These are phyloP conservation scores for Triticum dicoccoides DNA, from an alignment of 176 grass and related monocot species.

Conservation along the genomic window DNA sequence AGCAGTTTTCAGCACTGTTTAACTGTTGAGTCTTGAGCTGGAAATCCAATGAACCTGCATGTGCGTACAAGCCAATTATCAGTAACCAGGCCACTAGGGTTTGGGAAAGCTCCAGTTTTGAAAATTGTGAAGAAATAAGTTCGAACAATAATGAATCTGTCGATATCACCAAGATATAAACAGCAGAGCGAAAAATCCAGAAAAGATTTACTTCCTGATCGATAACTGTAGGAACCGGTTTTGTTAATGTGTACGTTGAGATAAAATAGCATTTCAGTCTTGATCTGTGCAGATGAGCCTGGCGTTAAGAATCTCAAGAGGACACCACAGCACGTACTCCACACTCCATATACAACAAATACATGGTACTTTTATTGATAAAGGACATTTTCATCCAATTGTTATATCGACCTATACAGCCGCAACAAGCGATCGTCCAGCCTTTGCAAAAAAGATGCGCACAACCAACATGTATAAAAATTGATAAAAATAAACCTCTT, in stretches of 20 bases:
- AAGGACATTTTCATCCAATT: too few relatives aligned
- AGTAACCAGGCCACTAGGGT: background rate
- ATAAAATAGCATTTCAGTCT: conserved; percentile 22
- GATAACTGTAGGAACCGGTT: background rate
- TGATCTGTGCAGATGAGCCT: conserved; percentile 26
- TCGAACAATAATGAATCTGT: background rate
- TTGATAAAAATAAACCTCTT: too few relatives aligned
- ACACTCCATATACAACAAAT: background rate
- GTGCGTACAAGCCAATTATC: background rate
- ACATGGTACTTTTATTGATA: too few relatives aligned
- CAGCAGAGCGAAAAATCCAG: background rate
- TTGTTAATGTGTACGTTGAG: background rate
- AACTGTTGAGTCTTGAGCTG: background rate
- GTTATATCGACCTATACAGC: too few relatives aligned
- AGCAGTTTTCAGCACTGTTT: background rate
- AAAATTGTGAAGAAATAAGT: background rate
- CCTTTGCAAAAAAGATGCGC: too few relatives aligned
- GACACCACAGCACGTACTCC: background rate
- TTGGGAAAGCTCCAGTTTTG: background rate
- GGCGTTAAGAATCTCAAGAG: background rate
- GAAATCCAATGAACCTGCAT: background rate
- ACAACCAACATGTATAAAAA: too few relatives aligned
- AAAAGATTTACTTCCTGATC: too few relatives aligned
- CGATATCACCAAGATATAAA: background rate
- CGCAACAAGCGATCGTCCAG: too few relatives aligned